Percentiles rank a stretch among this genome's conserved stretches.
Evolutionary conservation across 305 asterid genomes (phyloP).

Genomic region (Rubia peregrina): DNA sequence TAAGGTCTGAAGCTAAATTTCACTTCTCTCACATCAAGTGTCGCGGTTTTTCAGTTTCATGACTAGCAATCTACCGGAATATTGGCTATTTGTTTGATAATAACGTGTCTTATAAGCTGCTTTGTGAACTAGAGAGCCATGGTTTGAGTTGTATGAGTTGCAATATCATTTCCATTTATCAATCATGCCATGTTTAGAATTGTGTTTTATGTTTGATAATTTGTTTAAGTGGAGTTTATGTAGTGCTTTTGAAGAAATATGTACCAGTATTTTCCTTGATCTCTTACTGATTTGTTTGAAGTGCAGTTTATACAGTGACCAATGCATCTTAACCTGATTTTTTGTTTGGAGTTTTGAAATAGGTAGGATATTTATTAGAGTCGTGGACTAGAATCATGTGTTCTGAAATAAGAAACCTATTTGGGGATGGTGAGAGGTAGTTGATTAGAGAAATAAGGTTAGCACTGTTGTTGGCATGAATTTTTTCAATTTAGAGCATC

Average conservation of each 20-base stretch:
- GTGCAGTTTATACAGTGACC: not conserved
- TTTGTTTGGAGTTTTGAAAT: not conserved
- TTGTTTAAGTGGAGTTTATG: not conserved
- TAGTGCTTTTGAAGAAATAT: not conserved
- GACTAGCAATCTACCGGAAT: too few relatives aligned
- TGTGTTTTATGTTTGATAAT: not conserved
- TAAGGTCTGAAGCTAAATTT: too few relatives aligned
- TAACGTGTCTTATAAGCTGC: too few relatives aligned
- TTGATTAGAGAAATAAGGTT: not conserved
- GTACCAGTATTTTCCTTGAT: not conserved
- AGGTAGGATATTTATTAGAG: not conserved
- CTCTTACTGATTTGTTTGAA: not conserved
- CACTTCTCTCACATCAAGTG: too few relatives aligned
- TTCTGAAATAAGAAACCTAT: not conserved
- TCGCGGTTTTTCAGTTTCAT: too few relatives aligned
- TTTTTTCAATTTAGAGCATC: not conserved
- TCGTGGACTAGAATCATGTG: not conserved
- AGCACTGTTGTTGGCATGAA: not conserved
- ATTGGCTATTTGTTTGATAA: too few relatives aligned
- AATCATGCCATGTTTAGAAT: not conserved
- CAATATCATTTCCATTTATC: not conserved
- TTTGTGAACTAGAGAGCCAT: not conserved
- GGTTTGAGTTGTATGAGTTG: not conserved
- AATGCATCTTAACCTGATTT: not conserved
- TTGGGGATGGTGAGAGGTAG: not conserved